A percentile compares a stretch with the other conserved stretches of the same genome.
phyloP scores from a whole-genome alignment of 768 basidiomycete species.

The Sarcodon sp. region DNA sequence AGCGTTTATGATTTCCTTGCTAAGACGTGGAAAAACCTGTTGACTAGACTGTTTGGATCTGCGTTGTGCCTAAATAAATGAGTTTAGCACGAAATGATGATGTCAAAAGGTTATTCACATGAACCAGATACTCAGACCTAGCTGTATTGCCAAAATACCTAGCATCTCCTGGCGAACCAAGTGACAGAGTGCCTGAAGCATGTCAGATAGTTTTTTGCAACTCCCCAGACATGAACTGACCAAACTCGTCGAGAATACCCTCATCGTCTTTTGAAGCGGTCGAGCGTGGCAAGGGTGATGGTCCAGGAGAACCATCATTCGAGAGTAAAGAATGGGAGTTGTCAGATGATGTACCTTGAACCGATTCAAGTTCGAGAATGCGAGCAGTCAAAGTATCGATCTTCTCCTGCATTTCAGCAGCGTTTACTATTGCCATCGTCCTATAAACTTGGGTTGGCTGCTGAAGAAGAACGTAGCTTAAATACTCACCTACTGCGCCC shows the following conservation, averaged over 20 bases:
- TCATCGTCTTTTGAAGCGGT: no score
- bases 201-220: neutral
- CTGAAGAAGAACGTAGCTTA: no score
- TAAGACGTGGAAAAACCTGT: conserved; percentile 22
- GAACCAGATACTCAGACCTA: neutral
- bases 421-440: neutral
- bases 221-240: neutral
- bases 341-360: neutral
- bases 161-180: neutral
- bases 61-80: conserved; percentile 17
- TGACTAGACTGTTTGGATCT: conserved; percentile 3
- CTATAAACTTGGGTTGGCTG: neutral
- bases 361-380: neutral
- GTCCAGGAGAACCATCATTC: no score
- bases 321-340: no score
- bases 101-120: neutral
- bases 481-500: no score
- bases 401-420: neutral
- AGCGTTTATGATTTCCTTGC: conserved; percentile 25
- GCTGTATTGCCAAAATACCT: neutral
- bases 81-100: no score
- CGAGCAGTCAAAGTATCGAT: neutral
- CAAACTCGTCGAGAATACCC: neutral
- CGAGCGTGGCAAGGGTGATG: no score
- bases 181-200: neutral